Evolutionary conservation across 495 filamentous ascomycete genomes (phyloP).

Genomic region (Wilcoxina mikolae): DNA sequence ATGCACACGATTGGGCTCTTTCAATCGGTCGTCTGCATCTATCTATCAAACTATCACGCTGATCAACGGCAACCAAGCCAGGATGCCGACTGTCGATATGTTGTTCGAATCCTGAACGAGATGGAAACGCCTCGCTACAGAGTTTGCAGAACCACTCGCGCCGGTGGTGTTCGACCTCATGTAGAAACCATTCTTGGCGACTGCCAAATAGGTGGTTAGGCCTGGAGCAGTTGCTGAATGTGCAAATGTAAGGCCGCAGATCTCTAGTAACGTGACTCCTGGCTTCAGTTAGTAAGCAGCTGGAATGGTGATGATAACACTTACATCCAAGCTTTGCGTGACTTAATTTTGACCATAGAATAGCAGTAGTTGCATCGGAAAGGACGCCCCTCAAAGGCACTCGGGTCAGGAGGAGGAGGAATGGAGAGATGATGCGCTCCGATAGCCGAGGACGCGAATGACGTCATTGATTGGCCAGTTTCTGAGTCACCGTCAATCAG

Average conservation of each 20-base stretch:
- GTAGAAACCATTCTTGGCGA: conserved; percentile 27
- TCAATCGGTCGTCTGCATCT: background rate
- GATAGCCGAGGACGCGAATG: too few relatives aligned
- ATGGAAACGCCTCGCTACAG: background rate
- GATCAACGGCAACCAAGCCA: background rate
- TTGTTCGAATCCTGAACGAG: background rate
- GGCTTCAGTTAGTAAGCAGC: too few relatives aligned
- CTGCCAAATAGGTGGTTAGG: conserved; percentile 22
- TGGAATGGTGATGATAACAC: too few relatives aligned
- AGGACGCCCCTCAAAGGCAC: too few relatives aligned
- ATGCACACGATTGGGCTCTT: background rate
- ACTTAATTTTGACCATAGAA: too few relatives aligned
- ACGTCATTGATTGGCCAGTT: too few relatives aligned
- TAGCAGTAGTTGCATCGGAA: too few relatives aligned
- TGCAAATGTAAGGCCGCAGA: conserved; percentile 28
- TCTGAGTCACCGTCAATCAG: too few relatives aligned
- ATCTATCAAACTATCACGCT: background rate
- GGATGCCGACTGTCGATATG: background rate
- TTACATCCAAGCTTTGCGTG: too few relatives aligned
- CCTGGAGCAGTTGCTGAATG: conserved; percentile 20
- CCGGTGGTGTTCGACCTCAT: conserved; percentile 11
- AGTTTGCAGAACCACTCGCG: background rate
- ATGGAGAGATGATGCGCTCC: too few relatives aligned
- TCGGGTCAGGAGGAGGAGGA: too few relatives aligned
- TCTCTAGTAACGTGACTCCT: conserved; percentile 25